These are phyloP conservation scores for Tolypocladium sp. DNA, from an alignment of 2,329 filamentous ascomycete species.

Conservation along the genomic window DNA sequence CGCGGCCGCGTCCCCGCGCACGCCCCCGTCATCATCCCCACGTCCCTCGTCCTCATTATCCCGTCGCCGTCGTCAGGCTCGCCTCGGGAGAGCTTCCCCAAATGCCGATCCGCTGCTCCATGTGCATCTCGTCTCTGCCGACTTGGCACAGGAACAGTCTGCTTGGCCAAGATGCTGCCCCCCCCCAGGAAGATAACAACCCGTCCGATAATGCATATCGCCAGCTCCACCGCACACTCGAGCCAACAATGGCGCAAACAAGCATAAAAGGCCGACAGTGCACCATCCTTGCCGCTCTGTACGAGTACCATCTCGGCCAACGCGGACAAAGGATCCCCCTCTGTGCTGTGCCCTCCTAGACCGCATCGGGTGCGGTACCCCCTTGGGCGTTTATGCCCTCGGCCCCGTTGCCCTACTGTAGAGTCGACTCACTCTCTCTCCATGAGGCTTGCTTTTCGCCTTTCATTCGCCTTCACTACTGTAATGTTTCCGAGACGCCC, in stretches of 20 bases:
- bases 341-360: neutral
- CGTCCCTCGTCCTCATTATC: neutral
- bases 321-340: neutral
- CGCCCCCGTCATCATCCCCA: neutral
- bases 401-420: neutral
- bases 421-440: too few species aligned
- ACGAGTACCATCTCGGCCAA: neutral
- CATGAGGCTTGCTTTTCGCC: neutral
- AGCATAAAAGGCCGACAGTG: neutral
- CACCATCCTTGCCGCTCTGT: neutral
- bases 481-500: neutral
- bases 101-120: neutral
- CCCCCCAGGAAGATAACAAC: neutral
- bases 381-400: too few species aligned
- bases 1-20: neutral
- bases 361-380: neutral
- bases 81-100: neutral
- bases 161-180: neutral
- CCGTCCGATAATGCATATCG: neutral
- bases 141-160: neutral
- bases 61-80: neutral
- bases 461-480: neutral
- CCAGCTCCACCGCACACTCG: neutral
- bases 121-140: neutral
- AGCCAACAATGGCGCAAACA: neutral